Evolutionary conservation across 2,329 filamentous ascomycete species (phyloP).

Genomic region (Stenocarpella maydis): DNA sequence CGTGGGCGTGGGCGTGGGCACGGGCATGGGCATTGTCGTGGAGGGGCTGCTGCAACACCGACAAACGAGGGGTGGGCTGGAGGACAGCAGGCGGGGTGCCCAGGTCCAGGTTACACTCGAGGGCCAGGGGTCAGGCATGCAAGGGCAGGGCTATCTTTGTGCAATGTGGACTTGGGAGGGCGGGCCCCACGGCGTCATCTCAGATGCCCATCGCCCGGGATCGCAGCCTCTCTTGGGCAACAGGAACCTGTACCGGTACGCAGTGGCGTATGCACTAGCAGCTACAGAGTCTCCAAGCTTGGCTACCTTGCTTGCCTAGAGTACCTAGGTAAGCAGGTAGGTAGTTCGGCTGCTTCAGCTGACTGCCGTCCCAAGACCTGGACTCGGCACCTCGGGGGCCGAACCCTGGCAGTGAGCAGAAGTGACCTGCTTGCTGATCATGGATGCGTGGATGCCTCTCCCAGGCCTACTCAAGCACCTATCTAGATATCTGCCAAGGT

Average conservation of each 20-base stretch:
- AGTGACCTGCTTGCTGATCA: too few relatives aligned
- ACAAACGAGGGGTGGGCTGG: neutral
- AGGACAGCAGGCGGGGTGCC: constrained; percentile 6
- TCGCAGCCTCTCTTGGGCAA: too few relatives aligned
- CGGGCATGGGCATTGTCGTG: constrained; percentile 12
- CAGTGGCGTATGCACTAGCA: neutral
- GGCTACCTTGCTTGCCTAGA: too few relatives aligned
- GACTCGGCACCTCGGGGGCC: constrained; percentile 14
- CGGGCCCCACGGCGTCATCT: constrained; percentile 21
- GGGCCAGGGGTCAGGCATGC: constrained; percentile 18
- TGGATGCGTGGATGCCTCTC: too few relatives aligned
- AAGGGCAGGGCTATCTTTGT: constrained; percentile 21
- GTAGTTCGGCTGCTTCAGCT: constrained; percentile 11
- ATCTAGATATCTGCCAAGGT: too few relatives aligned
- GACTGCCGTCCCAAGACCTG: constrained; percentile 19
- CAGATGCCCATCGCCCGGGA: constrained; percentile 10
- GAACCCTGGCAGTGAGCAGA: too few relatives aligned
- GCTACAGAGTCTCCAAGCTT: too few relatives aligned
- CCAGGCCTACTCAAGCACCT: too few relatives aligned
- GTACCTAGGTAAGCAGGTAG: too few relatives aligned
- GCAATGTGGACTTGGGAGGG: neutral
- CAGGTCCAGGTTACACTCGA: neutral
- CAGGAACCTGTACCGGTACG: too few relatives aligned
- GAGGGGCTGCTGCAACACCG: constrained; percentile 26
- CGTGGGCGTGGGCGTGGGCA: neutral